These are phyloP conservation scores for Cynanchum wilfordii DNA, from an alignment of 257 asterid species.

Conservation along the genomic window DNA sequence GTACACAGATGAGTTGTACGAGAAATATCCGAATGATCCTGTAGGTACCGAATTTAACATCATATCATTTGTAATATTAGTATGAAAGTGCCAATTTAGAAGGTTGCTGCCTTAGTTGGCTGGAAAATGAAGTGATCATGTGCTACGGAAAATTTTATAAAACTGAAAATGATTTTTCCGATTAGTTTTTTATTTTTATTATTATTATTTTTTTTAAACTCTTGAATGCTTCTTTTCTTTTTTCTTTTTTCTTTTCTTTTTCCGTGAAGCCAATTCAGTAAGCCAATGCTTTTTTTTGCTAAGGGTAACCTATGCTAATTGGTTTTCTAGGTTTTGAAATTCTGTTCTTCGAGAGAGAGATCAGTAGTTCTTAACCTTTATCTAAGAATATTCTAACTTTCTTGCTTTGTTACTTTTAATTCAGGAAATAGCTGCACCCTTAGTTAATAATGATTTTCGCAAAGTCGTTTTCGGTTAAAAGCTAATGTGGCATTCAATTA, in stretches of 20 bases:
- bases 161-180: neutral
- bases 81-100: neutral
- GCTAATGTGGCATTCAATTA: neutral
- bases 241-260: too few species aligned
- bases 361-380: neutral
- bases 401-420: neutral
- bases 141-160: neutral
- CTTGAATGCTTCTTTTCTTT: neutral
- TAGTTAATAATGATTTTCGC: neutral
- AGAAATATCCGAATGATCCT: slow-evolving; percentile 65
- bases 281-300: too few species aligned
- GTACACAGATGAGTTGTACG: slow-evolving; percentile 93
- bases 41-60: slow-evolving; percentile 38
- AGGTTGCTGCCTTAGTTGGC: neutral
- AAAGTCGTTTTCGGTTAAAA: neutral
- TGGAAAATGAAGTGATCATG: neutral
- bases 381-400: neutral
- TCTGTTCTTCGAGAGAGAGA: neutral
- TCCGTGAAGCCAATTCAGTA: neutral
- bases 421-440: neutral
- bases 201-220: neutral
- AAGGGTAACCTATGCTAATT: neutral
- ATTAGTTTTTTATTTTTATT: too few species aligned
- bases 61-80: neutral
- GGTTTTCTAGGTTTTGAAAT: neutral